A percentile compares a stretch with the other conserved stretches of the same genome.
Evolutionary conservation across 768 basidiomycete species (phyloP).

Genomic region (Rhizopogon vesiculosus): DNA sequence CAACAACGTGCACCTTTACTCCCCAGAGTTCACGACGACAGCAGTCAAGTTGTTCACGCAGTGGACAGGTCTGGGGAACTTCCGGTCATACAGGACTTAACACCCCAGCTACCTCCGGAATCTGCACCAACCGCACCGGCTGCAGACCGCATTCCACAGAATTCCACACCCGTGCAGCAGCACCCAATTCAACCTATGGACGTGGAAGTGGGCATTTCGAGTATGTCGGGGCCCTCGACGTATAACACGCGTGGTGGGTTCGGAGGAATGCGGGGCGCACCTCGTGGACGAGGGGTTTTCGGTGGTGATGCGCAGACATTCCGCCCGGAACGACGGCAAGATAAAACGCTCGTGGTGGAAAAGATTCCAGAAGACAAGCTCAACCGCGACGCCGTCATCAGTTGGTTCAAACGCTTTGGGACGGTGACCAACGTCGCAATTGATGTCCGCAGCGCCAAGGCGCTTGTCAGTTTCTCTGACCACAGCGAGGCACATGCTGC

Average conservation of each 20-base stretch:
- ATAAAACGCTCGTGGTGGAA: constrained; percentile 87
- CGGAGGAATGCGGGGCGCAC: constrained; percentile 39
- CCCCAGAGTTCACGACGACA: constrained; percentile 52
- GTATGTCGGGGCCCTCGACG: constrained; percentile 14
- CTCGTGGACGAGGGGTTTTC: constrained; percentile 54
- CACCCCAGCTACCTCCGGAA: constrained; percentile 44
- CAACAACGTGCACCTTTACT: constrained; percentile 54
- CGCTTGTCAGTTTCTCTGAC: constrained; percentile 80
- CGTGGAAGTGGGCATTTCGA: constrained; percentile 31
- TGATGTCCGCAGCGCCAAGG: constrained; percentile 69
- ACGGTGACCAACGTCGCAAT: constrained; percentile 90
- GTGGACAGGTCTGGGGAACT: constrained; percentile 60
- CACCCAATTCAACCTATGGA: constrained; percentile 25
- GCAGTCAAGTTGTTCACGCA: constrained; percentile 33
- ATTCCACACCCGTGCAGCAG: not conserved
- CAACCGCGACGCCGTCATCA: constrained; percentile 70
- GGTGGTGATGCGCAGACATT: constrained; percentile 61
- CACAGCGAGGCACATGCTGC: constrained; percentile 85
- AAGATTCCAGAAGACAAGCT: constrained; percentile 88
- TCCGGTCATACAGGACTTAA: constrained; percentile 81
- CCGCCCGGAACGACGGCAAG: constrained; percentile 60
- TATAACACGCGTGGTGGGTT: constrained; percentile 19
- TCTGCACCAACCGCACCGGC: constrained; percentile 20
- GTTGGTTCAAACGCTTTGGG: constrained; percentile 91
- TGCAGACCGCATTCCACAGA: constrained; percentile 12